Conservation (phyloP, 2,329 filamentous ascomycete genomes). For the Microdochium trichocladiopsis region DNA sequence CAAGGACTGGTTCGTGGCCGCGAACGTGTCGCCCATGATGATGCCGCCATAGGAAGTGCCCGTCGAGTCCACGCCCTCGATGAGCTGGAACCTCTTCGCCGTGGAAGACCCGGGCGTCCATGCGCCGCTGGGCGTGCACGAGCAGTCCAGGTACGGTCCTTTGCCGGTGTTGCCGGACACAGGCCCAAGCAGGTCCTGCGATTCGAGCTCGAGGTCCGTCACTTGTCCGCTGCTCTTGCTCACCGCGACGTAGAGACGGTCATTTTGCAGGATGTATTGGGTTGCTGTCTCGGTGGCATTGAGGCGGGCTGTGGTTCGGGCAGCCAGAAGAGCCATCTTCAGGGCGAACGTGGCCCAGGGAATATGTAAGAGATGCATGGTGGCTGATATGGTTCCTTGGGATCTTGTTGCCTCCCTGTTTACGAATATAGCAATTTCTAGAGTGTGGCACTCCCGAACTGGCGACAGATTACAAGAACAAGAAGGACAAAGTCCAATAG, state of each 20-base stretch:
- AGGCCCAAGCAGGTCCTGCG: conserved; percentile 42
- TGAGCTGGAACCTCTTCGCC: conserved; percentile 40
- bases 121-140: conserved; percentile 47
- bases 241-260: conserved; percentile 26
- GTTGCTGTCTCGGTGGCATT: conserved; percentile 23
- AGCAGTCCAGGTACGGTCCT: conserved; percentile 56
- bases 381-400: no score
- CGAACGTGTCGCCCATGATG: conserved; percentile 51
- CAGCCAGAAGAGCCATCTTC: background rate
- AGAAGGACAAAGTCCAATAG: no score
- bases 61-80: conserved; percentile 39
- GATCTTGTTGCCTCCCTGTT: no score
- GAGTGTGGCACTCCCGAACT: no score
- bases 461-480: no score
- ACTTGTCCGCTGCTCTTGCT: conserved; percentile 26
- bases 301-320: conserved; percentile 6
- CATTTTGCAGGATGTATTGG: conserved; percentile 24
- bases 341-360: background rate
- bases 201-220: conserved; percentile 24
- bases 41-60: conserved; percentile 50
- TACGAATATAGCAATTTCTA: no score
- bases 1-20: conserved; percentile 48
- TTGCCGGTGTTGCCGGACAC: conserved; percentile 31
- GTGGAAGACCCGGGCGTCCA: background rate
- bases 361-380: no score